These are phyloP conservation scores for Rhipidocladum racemiflorum DNA, from an alignment of 176 grass and related monocot genomes.

Conservation along the genomic window DNA sequence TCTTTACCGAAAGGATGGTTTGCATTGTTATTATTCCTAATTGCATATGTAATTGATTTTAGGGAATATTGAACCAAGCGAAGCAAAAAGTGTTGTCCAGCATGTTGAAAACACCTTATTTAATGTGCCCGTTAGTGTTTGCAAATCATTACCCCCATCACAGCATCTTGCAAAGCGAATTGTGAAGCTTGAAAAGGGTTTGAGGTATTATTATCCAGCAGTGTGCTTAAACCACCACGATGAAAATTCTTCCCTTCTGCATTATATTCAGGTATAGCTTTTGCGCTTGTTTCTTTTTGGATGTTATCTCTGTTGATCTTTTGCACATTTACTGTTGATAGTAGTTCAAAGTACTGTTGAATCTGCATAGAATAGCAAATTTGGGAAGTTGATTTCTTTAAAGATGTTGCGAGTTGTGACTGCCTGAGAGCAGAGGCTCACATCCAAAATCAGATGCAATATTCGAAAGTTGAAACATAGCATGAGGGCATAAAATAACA, in stretches of 20 bases:
- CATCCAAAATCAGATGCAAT: background rate
- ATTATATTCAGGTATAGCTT: constrained; percentile 82
- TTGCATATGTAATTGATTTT: constrained; percentile 24
- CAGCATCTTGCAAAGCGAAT: constrained; percentile 84
- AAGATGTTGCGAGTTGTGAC: background rate
- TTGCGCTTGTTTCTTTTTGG: background rate
- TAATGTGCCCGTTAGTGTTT: constrained; percentile 41
- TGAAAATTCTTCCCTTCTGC: constrained; percentile 85
- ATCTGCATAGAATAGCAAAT: constrained; percentile 13
- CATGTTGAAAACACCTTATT: constrained; percentile 72
- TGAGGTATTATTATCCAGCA: constrained; percentile 62
- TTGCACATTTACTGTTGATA: background rate
- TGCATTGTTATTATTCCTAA: constrained; percentile 5
- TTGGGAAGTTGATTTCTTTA: background rate
- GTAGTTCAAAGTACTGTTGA: background rate
- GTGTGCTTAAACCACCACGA: constrained; percentile 70
- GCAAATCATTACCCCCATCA: constrained; percentile 72
- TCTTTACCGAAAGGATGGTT: constrained; percentile 13
- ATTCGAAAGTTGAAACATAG: constrained; percentile 2
- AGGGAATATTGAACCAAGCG: constrained; percentile 80
- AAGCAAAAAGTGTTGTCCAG: constrained; percentile 64
- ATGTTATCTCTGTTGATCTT: constrained; percentile 2
- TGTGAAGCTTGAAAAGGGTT: constrained; percentile 88
- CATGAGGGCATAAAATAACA: constrained; percentile 2
- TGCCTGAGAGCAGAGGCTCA: background rate